A percentile compares a stretch with the other conserved stretches of the same genome.
Conservation (phyloP, 2,329 filamentous ascomycete species). For the Aspergillus ibericus region DNA sequence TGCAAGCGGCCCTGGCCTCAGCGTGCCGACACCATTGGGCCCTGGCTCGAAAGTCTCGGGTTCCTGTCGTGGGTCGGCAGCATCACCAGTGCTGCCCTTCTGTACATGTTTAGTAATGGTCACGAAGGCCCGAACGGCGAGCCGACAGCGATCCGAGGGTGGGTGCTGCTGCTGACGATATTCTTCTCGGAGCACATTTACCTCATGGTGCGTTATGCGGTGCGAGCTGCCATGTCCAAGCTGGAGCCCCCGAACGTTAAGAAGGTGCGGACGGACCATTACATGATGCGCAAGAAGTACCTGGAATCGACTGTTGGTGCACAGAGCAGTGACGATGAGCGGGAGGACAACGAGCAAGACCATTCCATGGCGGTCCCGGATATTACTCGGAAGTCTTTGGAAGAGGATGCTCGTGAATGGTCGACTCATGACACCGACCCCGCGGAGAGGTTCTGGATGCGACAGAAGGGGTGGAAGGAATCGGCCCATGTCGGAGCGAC, state of each 20-base stretch:
- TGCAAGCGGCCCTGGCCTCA: slow-evolving; percentile 87
- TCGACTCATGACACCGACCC: slow-evolving; percentile 35
- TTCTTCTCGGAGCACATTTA: slow-evolving; percentile 89
- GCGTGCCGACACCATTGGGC: slow-evolving; percentile 90
- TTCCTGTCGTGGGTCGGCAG: slow-evolving; percentile 94
- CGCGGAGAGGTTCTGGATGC: slow-evolving; percentile 45
- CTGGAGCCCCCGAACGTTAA: slow-evolving; percentile 83
- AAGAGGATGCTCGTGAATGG: slow-evolving; percentile 44
- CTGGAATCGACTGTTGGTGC: slow-evolving; percentile 53
- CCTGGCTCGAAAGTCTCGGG: slow-evolving; percentile 84
- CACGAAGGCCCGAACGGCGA: slow-evolving; percentile 47
- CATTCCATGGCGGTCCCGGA: slow-evolving; percentile 21
- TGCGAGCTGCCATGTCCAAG: slow-evolving; percentile 72
- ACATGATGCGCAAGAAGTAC: slow-evolving; percentile 73
- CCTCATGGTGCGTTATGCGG: slow-evolving; percentile 70
- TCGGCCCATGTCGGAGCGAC: slow-evolving; percentile 40
- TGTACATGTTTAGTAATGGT: slow-evolving; percentile 81
- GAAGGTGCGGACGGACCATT: slow-evolving; percentile 80
- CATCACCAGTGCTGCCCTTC: slow-evolving; percentile 80
- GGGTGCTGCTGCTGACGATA: slow-evolving; percentile 78
- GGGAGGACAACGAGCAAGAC: slow-evolving; percentile 16
- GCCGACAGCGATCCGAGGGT: slow-evolving; percentile 67
- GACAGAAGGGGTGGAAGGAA: slow-evolving; percentile 48
- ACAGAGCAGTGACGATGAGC: slow-evolving; percentile 25
- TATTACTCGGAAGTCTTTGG: slow-evolving; percentile 40